These are phyloP conservation scores for Lasiodiplodia sp. DNA, from an alignment of 2,329 filamentous ascomycete genomes.

Conservation along the genomic window DNA sequence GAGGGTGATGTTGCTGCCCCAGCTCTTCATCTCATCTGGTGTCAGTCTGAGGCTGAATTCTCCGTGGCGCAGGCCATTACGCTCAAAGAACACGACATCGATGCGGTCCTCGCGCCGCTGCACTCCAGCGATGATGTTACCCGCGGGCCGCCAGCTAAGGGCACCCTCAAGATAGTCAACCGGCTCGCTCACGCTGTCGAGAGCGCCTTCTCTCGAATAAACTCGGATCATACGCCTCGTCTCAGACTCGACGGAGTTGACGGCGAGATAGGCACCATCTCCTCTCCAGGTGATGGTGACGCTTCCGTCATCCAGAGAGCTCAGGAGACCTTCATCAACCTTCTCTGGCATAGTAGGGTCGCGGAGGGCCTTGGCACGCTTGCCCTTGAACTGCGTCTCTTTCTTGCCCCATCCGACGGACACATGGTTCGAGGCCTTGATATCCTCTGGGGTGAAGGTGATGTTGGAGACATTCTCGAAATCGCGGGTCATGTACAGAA, in stretches of 20 bases:
- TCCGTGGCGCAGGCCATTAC: conserved; percentile 96
- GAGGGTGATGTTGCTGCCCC: conserved; percentile 68
- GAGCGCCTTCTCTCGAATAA: conserved; percentile 85
- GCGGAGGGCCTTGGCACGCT: conserved; percentile 81
- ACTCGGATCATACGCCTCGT: conserved; percentile 83
- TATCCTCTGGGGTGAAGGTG: conserved; percentile 74
- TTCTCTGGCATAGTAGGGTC: conserved; percentile 96
- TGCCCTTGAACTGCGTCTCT: conserved; percentile 97
- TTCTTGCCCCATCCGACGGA: conserved; percentile 98
- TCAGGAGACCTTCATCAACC: conserved; percentile 82
- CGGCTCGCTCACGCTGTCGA: conserved; percentile 94
- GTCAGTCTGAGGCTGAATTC: conserved; percentile 81
- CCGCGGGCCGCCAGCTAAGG: conserved; percentile 89
- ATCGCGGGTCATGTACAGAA: conserved; percentile 90
- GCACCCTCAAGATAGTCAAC: conserved; percentile 89
- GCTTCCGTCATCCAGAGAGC: conserved; percentile 73
- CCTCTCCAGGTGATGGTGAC: conserved; percentile 90
- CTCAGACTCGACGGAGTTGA: conserved; percentile 77
- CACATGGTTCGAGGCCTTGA: conserved; percentile 89
- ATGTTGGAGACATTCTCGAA: conserved; percentile 86
- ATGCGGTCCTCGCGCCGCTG: conserved; percentile 73
- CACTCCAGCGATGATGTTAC: conserved; percentile 88
- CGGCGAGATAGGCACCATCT: conserved; percentile 87
- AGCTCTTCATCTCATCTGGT: conserved; percentile 63
- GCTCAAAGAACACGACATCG: conserved; percentile 93